Evolutionary conservation across 1,284 basidiomycete genomes (phyloP), one percentile per base, ranked within the genome.

Genomic region (Sanguinoderma infundibulare): DNA sequence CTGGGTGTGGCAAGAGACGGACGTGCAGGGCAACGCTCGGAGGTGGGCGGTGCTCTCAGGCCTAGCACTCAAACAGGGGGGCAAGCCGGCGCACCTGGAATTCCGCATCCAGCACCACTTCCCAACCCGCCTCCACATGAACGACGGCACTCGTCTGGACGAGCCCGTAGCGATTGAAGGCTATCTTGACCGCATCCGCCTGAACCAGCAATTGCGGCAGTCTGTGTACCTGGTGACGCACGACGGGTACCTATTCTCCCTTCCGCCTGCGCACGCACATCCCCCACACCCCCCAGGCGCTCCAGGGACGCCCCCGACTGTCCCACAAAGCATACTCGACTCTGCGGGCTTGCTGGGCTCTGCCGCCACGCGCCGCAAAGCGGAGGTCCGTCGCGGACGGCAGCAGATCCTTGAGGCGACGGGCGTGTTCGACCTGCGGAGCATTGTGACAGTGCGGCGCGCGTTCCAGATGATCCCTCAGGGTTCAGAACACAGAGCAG

Each of bases 151-250:
- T 17, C 78, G 76, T 44, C 69, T 93, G 14, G 74, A 81, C 20
- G 91, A 95, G 70, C 94, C 94, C 1, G 85, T 87, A 0, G 83
- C 85, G 1, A 77, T 95, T 49, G 94, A 96, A 74, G 94, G 94
- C 1, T 95, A 90, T 74, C 75, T 94, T 36, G 84, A 91, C 60
- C 87, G 90, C 55, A 83, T 94, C 70, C 85, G 83, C 62, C 81
- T 86, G 0, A 86, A 85, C 58, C 81, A 84, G 35, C 86, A 88
- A 64, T 73, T 77, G 32, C 86, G 82, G 61, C 86, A 88, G 53
- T 78, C 81, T 8, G 71, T 91, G 7, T 96, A 95, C 75, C 78
- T 96, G 20, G 78, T 83, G 32, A 87, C 86, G 7, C 91, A 95
- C 69, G 84, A 90, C 58, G 89, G 91, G 3, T 85, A 86, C 69